Conservation (phyloP, 108 stramenopile species). For the Seminavis robusta region DNA sequence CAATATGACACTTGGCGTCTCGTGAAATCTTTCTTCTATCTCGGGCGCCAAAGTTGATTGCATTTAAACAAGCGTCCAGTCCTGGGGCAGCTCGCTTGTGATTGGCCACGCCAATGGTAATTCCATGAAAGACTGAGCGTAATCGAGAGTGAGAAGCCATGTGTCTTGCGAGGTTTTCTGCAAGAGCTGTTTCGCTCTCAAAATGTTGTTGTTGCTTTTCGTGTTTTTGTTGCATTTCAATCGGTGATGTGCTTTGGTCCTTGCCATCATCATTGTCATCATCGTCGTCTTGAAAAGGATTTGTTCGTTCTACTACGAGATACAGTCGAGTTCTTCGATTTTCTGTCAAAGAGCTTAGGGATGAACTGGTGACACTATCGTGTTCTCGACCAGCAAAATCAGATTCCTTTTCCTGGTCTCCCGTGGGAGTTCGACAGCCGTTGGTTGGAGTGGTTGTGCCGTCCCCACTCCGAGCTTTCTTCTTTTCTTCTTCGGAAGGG, state of each 20-base stretch:
- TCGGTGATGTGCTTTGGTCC: not conserved
- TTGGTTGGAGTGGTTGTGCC: not conserved
- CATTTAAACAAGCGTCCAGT: constrained; percentile 59
- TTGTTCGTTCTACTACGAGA: constrained; percentile 2
- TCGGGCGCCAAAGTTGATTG: constrained; percentile 33
- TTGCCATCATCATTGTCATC: not conserved
- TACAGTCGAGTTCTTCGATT: constrained; percentile 24
- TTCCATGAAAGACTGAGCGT: constrained; percentile 40
- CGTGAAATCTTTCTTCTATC: constrained; percentile 27
- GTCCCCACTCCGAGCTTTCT: no score
- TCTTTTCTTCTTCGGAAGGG: not conserved
- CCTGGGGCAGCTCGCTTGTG: constrained; percentile 60
- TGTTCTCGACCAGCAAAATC: not conserved
- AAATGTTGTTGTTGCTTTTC: not conserved
- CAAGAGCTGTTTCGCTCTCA: constrained; percentile 10
- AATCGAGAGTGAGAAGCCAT: constrained; percentile 33
- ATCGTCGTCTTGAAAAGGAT: not conserved
- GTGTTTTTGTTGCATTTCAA: constrained; percentile 11
- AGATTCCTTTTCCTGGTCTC: not conserved
- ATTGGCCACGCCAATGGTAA: constrained; percentile 47
- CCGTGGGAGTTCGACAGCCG: no score
- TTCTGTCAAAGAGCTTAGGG: not conserved
- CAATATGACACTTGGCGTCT: constrained; percentile 36
- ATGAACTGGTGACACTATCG: not conserved
- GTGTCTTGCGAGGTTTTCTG: constrained; percentile 32